Evolutionary conservation across 768 basidiomycete species (phyloP), one percentile per base, ranked within the genome.

Genomic region (Boletellus ananiceps): DNA sequence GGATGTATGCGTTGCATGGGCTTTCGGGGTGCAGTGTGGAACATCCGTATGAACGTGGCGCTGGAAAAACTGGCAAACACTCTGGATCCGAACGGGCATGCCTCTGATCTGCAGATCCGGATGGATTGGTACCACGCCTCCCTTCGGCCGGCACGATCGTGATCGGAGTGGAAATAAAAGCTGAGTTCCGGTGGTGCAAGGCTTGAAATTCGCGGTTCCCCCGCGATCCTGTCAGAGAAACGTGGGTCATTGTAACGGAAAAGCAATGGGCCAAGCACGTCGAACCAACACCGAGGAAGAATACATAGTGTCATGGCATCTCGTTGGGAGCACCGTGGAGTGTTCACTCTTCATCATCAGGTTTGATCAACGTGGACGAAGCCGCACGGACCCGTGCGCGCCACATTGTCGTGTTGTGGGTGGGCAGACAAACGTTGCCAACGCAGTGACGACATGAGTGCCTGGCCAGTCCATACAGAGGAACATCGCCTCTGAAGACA

Each of bases 381-480:
- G 39, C 38, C 18, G 50, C 40, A 55, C 44, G 25, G 47, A 46
- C 46, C 40, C 42, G 15, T 40, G 25, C 47, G 47, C 51, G 57
- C 60, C 61, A 61, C 60, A 52, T 58, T 49, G 50, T 57, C 37
- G 39, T 47, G 46, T 45, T 42, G 19, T 25, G 53, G 60, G 56
- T 56, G 57, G 33, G 12, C 27, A 37, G n/a, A n/a, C 40, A 46
- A 52, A 47, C 49, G 47, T 31, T 46, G 48, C 40, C 49, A 32
- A 37, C 21, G 12, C 32, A 19, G 16, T 62, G 54, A 60, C 57
- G 51, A 56, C 46, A 62, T 6, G 31, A 21, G 56, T 62, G 27
- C 60, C 52, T 60, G 47, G 23, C 15, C 25, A 35, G 40, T 15
- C n/a, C 36, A 13, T 3, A 33, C 38, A 5, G 21, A 40, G 12